Base-by-base conservation (phyloP, 768 basidiomycete genomes). In the Mrakia frigida region DNA sequence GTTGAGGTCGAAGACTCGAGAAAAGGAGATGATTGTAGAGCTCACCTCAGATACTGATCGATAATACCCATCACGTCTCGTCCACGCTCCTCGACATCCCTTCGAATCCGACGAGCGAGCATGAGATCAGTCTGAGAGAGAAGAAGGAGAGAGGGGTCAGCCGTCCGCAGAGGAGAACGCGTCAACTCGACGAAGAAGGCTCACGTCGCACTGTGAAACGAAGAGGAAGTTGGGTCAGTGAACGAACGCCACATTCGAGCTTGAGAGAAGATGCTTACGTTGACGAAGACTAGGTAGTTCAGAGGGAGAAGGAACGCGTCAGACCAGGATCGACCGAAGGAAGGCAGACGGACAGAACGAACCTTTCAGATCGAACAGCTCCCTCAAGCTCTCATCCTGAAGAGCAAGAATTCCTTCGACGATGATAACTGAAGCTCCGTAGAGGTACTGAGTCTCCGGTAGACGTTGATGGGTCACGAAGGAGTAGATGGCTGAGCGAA, bases 361-460 rank as follows among this genome's bases (percentile, higher is more conserved):
- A 35, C 43, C 94, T 87, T 97, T 96, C 52, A 99, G 87, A 83
- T 99, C 97, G 81, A 98, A 96, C 65, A 98, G 83, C 7, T 87
- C 87, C 74, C 96, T 87, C 61, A 98, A 83, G 25, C 83, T 85
- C 13, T 92, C 88, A 80, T 97, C 93, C 70, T 92, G 89, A 56
- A 98, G 84, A 5, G 92, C 88, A 88, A 98, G 90, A 75, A 98
- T 96, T 10, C 96, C 96, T 82, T 98, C 96, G 46, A 83, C 88
- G 74, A 97, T 94, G 80, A 97, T 92, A 69, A 98, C 91, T 25
- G 92, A 90, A 18, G 94, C 94, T 6, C 94, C 94, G 82, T 98
- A 98, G 3, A 96, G 85, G 84, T 97, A 82, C 25, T 80, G 79
- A 39, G 79, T 90, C 79, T 93, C 90, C 21, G 87, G 84, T 37